phyloP scores from a whole-genome alignment of 2,329 filamentous ascomycete species.

The Dothideomycetes sp. region DNA sequence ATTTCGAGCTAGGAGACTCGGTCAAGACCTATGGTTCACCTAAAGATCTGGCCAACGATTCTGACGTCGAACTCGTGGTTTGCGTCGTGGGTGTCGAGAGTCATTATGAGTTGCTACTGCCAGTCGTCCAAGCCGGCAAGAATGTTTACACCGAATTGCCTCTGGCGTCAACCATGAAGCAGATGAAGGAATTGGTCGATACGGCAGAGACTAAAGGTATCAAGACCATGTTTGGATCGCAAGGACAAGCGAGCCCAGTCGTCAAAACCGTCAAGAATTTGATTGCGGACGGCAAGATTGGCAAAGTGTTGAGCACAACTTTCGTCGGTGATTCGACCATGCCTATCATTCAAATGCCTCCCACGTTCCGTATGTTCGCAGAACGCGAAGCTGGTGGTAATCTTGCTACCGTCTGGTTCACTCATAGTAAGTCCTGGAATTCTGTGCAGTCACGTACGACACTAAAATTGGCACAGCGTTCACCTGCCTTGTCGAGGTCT shows the following conservation, averaged over 20 bases:
- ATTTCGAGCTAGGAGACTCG: slow-evolving; percentile 29
- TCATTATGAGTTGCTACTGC: slow-evolving; percentile 35
- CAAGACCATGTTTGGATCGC: slow-evolving; percentile 40
- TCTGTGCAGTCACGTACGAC: not conserved
- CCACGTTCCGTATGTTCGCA: slow-evolving; percentile 28
- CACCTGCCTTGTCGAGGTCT: slow-evolving; percentile 4
- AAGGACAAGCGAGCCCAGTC: slow-evolving; percentile 35
- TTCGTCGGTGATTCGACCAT: slow-evolving; percentile 23
- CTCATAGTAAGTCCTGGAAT: slow-evolving; percentile 3
- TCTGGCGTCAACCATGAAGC: slow-evolving; percentile 31
- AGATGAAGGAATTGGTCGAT: slow-evolving; percentile 35
- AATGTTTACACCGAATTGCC: slow-evolving; percentile 45
- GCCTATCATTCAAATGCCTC: not conserved
- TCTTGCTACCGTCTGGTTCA: slow-evolving; percentile 30
- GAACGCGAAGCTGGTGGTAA: slow-evolving; percentile 39
- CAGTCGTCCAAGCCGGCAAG: slow-evolving; percentile 38
- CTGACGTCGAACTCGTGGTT: slow-evolving; percentile 41
- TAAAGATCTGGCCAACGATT: slow-evolving; percentile 36
- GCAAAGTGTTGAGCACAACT: slow-evolving; percentile 32
- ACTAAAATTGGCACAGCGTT: slow-evolving; percentile 1
- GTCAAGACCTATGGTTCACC: slow-evolving; percentile 38
- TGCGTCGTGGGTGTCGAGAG: slow-evolving; percentile 35
- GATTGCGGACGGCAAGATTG: slow-evolving; percentile 35
- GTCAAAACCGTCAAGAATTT: slow-evolving; percentile 35
- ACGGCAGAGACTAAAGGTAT: slow-evolving; percentile 34